Conservation (phyloP, 768 basidiomycete species). For the Boletus rex-veris region DNA sequence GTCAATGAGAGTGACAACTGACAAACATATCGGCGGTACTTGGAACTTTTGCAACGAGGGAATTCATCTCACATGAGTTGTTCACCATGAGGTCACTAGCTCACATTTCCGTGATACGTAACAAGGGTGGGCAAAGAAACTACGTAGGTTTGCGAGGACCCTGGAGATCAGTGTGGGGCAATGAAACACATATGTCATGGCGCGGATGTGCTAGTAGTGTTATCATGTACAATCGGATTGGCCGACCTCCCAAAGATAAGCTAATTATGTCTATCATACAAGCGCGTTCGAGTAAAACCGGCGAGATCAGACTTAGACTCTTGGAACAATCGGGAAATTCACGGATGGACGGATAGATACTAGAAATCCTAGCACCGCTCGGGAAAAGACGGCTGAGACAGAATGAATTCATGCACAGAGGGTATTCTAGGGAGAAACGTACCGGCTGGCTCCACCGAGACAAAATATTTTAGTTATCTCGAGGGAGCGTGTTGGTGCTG, state of each 20-base stretch:
- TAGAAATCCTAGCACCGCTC: not conserved
- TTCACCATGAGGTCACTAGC: no score
- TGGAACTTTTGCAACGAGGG: no score
- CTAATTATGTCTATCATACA: slow-evolving; percentile 22
- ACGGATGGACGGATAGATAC: not conserved
- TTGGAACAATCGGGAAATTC: not conserved
- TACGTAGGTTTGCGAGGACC: no score
- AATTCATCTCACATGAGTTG: no score
- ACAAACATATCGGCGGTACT: not conserved
- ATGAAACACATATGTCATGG: no score
- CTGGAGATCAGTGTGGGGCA: no score
- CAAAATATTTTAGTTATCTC: slow-evolving; percentile 10
- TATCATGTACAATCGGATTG: not conserved
- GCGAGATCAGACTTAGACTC: not conserved
- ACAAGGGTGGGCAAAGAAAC: no score
- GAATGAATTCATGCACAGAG: not conserved
- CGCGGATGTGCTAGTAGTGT: no score
- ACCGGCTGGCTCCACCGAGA: not conserved
- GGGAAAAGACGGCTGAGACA: not conserved
- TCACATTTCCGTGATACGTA: no score
- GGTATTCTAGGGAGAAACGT: not conserved
- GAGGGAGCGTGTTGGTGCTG: slow-evolving; percentile 25
- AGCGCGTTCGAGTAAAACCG: not conserved
- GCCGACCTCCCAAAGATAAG: not conserved
- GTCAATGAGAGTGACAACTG: no score